Conservation (phyloP, 495 filamentous ascomycete genomes). For the Penicillium egyptiacum region DNA sequence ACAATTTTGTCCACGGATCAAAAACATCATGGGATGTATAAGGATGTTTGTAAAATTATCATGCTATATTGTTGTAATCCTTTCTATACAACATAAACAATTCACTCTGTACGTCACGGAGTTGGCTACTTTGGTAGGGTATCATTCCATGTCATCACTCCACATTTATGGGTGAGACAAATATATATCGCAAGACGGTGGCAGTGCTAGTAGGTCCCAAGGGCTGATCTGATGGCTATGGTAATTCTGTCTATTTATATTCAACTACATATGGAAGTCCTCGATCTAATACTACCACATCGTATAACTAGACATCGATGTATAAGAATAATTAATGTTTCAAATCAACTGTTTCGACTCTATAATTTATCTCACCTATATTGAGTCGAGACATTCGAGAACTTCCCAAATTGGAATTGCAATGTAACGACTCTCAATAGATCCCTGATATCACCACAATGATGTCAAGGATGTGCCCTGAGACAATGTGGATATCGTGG, state of each 20-base stretch:
- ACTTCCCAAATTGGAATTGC: background rate
- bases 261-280: background rate
- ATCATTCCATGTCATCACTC: background rate
- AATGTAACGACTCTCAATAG: background rate
- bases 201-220: background rate
- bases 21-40: too few species aligned
- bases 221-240: background rate
- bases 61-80: background rate
- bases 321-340: background rate
- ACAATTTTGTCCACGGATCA: too few species aligned
- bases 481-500: constrained; percentile 9
- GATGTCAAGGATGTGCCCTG: constrained; percentile 7
- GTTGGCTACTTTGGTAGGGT: background rate
- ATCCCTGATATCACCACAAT: background rate
- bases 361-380: background rate
- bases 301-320: background rate
- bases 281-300: background rate
- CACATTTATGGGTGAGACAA: background rate
- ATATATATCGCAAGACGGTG: background rate
- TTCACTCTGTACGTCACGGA: background rate
- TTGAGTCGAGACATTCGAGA: background rate
- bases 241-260: background rate
- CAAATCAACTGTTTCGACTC: background rate
- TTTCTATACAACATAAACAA: background rate
- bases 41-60: background rate